phyloP scores from a whole-genome alignment of 2,329 filamentous ascomycete genomes.

The Moelleriella libera region DNA sequence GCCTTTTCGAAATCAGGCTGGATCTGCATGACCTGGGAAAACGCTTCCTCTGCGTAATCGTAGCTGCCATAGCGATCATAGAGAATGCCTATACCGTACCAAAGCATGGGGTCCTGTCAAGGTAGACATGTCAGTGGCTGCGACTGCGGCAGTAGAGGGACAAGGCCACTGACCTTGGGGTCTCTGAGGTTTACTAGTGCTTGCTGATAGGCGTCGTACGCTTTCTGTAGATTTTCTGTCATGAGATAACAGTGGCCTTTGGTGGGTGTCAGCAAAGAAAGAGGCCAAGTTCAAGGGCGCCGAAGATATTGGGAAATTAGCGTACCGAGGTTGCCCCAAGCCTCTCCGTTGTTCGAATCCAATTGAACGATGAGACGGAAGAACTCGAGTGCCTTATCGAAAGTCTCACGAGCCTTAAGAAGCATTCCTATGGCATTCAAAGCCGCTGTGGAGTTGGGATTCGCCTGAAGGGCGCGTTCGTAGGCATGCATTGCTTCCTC shows the following conservation, averaged over 20 bases:
- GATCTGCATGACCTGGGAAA: constrained; percentile 98
- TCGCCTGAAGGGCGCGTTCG: constrained; percentile 77
- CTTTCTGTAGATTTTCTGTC: constrained; percentile 96
- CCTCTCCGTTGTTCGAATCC: constrained; percentile 79
- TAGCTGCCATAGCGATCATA: constrained; percentile 94
- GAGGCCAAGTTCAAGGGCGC: neutral
- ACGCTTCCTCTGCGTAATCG: constrained; percentile 94
- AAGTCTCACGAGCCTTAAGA: constrained; percentile 81
- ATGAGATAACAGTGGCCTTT: constrained; percentile 94
- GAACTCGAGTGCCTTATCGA: constrained; percentile 86
- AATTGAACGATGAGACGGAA: constrained; percentile 82
- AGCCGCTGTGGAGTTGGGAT: constrained; percentile 74
- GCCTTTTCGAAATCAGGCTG: constrained; percentile 96
- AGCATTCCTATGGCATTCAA: constrained; percentile 94
- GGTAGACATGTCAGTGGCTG: neutral
- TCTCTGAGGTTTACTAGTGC: constrained; percentile 85
- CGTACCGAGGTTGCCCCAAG: constrained; percentile 88
- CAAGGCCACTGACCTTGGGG: constrained; percentile 47
- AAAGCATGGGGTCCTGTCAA: constrained; percentile 76
- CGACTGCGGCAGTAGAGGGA: neutral
- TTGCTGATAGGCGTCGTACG: constrained; percentile 92
- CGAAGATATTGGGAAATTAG: constrained; percentile 12
- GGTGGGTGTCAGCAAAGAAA: neutral
- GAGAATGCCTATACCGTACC: constrained; percentile 96
- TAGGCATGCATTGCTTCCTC: constrained; percentile 86